Percentiles rank a stretch among this genome's conserved stretches.
Conservation (phyloP, 495 filamentous ascomycete species). For the Tuber borchii region DNA sequence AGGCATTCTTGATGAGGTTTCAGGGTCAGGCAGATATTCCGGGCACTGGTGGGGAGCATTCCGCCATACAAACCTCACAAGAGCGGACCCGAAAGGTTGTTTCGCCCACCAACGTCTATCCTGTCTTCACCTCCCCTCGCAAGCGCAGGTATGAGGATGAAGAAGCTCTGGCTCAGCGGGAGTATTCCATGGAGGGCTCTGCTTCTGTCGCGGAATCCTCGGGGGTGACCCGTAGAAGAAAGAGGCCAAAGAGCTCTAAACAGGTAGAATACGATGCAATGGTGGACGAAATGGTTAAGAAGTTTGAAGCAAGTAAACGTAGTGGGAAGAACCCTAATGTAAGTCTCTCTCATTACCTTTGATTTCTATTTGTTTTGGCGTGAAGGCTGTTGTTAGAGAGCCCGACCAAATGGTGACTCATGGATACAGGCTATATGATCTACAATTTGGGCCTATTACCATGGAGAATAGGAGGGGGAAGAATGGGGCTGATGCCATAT, state of each 20-base stretch:
- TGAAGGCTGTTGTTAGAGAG: not conserved
- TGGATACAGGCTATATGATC: not conserved
- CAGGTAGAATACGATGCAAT: conserved; percentile 27
- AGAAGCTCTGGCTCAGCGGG: not conserved
- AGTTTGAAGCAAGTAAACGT: not conserved
- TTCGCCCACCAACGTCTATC: not conserved
- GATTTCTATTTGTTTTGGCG: not conserved
- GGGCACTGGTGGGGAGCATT: not conserved
- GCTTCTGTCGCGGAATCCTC: not conserved
- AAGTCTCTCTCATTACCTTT: not conserved
- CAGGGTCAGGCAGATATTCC: not conserved
- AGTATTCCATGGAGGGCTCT: not conserved
- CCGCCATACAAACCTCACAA: not conserved
- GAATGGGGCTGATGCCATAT: not conserved
- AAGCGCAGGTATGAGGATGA: not conserved
- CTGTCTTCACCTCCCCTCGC: not conserved
- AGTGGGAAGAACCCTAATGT: conserved; percentile 4
- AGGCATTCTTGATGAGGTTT: conserved; percentile 7
- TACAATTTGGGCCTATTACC: not conserved
- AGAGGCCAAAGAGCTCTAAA: conserved; percentile 22
- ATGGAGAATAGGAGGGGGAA: not conserved
- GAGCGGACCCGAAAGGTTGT: not conserved
- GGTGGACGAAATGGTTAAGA: conserved; percentile 21
- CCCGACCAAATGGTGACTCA: not conserved
- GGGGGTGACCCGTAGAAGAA: conserved; percentile 9